These are phyloP conservation scores for Naganishia sp. DNA, from an alignment of 1,284 basidiomycete genomes.

Conservation along the genomic window DNA sequence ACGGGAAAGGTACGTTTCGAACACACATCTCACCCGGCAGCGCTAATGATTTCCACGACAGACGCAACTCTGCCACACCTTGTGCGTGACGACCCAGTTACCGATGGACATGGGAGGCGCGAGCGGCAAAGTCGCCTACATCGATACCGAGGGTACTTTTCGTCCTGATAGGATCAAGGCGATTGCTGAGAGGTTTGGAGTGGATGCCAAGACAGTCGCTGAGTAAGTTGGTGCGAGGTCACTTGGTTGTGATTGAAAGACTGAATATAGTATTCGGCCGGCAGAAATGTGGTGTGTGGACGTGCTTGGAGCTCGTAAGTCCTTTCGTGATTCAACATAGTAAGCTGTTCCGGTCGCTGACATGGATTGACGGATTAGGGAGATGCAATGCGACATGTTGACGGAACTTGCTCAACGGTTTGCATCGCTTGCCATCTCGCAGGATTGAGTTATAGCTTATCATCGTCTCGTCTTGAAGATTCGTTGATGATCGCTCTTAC, in stretches of 20 bases:
- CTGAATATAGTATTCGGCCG: conserved; percentile 44
- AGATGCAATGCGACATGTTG: conserved; percentile 51
- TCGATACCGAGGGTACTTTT: conserved; percentile 76
- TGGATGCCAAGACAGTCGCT: conserved; percentile 79
- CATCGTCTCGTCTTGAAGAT: conserved; percentile 37
- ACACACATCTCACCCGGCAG: background rate
- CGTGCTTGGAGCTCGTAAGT: conserved; percentile 35
- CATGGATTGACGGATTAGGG: conserved; percentile 27
- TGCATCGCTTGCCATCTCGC: conserved; percentile 17
- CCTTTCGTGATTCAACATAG: background rate
- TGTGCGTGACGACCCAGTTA: conserved; percentile 83
- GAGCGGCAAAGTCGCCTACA: conserved; percentile 87
- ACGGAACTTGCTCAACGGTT: conserved; percentile 51
- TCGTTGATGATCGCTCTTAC: conserved; percentile 53
- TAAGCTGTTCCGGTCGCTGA: background rate
- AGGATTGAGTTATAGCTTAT: background rate
- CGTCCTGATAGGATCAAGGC: conserved; percentile 84
- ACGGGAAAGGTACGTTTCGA: conserved; percentile 61
- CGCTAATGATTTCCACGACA: conserved; percentile 59
- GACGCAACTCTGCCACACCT: conserved; percentile 88
- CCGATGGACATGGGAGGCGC: conserved; percentile 87
- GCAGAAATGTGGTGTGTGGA: conserved; percentile 39
- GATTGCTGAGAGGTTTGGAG: conserved; percentile 86
- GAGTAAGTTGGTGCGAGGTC: conserved; percentile 69
- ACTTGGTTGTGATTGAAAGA: background rate